Conservation (phyloP, 768 basidiomycete genomes). For the Mycena polygramma region DNA sequence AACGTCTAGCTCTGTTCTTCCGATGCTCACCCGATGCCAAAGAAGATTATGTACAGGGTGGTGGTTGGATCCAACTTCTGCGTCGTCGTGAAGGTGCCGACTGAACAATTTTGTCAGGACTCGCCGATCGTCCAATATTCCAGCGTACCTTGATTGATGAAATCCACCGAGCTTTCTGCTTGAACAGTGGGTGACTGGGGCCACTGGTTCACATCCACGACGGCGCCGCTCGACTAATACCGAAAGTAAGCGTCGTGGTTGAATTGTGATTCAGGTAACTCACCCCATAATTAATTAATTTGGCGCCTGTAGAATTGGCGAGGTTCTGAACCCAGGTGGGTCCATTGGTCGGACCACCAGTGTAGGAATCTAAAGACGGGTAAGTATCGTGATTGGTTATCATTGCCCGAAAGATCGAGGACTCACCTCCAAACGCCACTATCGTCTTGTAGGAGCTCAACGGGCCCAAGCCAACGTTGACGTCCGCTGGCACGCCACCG, state of each 20-base stretch:
- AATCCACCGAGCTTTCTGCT: conserved; percentile 44
- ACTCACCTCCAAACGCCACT: conserved; percentile 64
- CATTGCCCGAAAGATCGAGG: not conserved
- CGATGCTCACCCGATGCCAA: conserved; percentile 57
- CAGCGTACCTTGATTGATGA: conserved; percentile 52
- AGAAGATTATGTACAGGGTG: conserved; percentile 58
- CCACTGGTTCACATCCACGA: conserved; percentile 41
- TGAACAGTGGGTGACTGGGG: conserved; percentile 12
- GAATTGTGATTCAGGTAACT: conserved; percentile 11
- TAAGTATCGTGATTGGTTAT: no score
- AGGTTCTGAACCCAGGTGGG: conserved; percentile 57
- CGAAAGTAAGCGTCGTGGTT: not conserved
- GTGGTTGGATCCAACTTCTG: conserved; percentile 52
- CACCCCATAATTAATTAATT: conserved; percentile 59
- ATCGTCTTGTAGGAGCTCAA: conserved; percentile 57
- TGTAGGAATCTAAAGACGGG: conserved; percentile 47
- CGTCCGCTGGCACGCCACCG: conserved; percentile 53
- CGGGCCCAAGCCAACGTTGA: conserved; percentile 58
- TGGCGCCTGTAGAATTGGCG: conserved; percentile 49
- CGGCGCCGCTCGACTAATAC: conserved; percentile 52
- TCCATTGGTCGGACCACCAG: conserved; percentile 60
- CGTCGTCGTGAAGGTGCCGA: conserved; percentile 48
- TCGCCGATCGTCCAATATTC: not conserved
- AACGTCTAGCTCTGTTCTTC: not conserved
- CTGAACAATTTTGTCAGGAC: conserved; percentile 36